These are phyloP conservation scores for Elaeis guineensis DNA, from an alignment of 176 grass and related monocot species.

Conservation along the genomic window DNA sequence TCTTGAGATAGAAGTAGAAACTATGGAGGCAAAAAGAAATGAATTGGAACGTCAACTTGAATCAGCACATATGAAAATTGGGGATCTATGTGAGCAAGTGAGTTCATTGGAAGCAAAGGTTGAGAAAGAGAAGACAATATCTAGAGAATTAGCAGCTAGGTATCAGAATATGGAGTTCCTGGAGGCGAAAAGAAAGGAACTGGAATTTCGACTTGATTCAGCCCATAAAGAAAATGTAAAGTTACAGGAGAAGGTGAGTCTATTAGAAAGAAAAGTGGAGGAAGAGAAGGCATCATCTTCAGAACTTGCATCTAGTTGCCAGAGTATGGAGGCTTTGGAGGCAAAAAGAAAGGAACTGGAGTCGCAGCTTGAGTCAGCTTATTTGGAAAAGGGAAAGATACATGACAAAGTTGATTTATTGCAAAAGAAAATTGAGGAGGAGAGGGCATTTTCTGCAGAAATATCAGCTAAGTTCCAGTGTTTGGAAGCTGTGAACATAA, in stretches of 20 bases:
- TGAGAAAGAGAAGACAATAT: conserved; percentile 44
- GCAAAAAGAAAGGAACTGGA: conserved; percentile 29
- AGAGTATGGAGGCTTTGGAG: conserved; percentile 24
- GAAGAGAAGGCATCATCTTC: conserved; percentile 37
- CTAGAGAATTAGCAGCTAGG: conserved; percentile 29
- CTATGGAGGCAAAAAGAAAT: conserved; percentile 31
- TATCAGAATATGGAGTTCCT: conserved; percentile 44
- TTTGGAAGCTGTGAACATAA: neutral
- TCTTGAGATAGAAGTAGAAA: conserved; percentile 43
- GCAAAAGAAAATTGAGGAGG: conserved; percentile 16
- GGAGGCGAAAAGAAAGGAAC: conserved; percentile 36
- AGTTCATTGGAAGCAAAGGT: conserved; percentile 39
- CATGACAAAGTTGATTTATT: conserved; percentile 36
- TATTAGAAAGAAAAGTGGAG: conserved; percentile 40
- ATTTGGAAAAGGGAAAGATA: conserved; percentile 24
- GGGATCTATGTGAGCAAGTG: conserved; percentile 32
- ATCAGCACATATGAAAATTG: conserved; percentile 34
- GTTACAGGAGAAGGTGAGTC: conserved; percentile 26
- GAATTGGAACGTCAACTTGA: conserved; percentile 53
- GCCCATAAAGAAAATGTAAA: conserved; percentile 41
- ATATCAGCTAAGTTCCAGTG: neutral
- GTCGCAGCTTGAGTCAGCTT: conserved; percentile 31
- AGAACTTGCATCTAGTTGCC: conserved; percentile 27
- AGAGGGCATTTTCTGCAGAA: neutral
- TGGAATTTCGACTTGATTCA: conserved; percentile 33